A percentile compares a stretch with the other conserved stretches of the same genome.
Conservation (phyloP, 257 asterid species). For the Plantago major region DNA sequence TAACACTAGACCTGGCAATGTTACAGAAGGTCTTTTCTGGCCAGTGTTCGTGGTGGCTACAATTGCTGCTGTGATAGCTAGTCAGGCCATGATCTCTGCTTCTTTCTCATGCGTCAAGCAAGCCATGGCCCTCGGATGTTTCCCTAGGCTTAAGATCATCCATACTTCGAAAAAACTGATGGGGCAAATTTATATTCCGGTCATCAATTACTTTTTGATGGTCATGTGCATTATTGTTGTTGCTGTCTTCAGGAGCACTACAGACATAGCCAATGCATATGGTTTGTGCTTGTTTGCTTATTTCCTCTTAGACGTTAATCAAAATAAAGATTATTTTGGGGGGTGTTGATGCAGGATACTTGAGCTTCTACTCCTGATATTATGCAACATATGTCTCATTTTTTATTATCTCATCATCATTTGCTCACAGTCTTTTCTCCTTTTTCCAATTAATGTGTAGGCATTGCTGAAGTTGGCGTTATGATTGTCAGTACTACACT, state of each 20-base stretch:
- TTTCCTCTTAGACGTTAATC: background rate
- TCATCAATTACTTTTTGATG: slow-evolving; percentile 89
- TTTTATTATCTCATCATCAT: background rate
- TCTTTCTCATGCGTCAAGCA: slow-evolving; percentile 93
- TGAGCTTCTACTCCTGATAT: too few relatives aligned
- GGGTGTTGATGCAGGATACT: too few relatives aligned
- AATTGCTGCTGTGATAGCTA: slow-evolving; percentile 87
- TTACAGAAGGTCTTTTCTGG: slow-evolving; percentile 77
- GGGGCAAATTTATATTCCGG: slow-evolving; percentile 97
- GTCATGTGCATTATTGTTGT: slow-evolving; percentile 87
- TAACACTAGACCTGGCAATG: slow-evolving; percentile 22
- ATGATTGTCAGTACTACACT: slow-evolving; percentile 83
- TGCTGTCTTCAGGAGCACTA: slow-evolving; percentile 81
- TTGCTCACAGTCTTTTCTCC: background rate
- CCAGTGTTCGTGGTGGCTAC: slow-evolving; percentile 83
- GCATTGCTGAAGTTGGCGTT: slow-evolving; percentile 97
- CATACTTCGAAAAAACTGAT: slow-evolving; percentile 83
- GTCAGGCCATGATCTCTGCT: slow-evolving; percentile 99
- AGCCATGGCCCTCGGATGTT: slow-evolving; percentile 97
- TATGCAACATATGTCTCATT: background rate
- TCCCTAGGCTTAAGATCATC: slow-evolving; percentile 85
- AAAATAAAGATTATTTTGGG: background rate
- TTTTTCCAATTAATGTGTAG: slow-evolving; percentile 26
- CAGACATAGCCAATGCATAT: slow-evolving; percentile 82
- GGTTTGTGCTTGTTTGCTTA: slow-evolving; percentile 40